Conservation (phyloP, 1,284 basidiomycete species). For the Stygiomarasmius scandens region DNA sequence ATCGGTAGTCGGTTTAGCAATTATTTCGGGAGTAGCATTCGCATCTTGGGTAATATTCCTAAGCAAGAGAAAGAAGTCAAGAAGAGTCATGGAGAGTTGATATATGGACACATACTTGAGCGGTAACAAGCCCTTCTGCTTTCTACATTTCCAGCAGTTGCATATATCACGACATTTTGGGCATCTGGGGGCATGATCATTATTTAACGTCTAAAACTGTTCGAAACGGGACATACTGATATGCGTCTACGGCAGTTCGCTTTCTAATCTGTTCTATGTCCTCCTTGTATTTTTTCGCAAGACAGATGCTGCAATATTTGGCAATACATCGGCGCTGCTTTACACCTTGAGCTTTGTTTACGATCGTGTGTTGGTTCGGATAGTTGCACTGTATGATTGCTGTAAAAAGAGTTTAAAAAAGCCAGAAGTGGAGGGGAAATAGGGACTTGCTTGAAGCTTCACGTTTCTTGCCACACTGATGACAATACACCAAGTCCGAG, state of each 20-base stretch:
- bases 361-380: constrained; percentile 17
- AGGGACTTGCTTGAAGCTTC: constrained; percentile 46
- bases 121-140: constrained; percentile 57
- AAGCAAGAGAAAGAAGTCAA: background rate
- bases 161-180: constrained; percentile 67
- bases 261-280: constrained; percentile 51
- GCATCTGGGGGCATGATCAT: constrained; percentile 48
- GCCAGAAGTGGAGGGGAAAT: constrained; percentile 1
- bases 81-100: background rate
- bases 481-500: constrained; percentile 49
- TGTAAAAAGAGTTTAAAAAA: constrained; percentile 23
- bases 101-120: constrained; percentile 42
- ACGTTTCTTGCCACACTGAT: constrained; percentile 69
- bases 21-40: background rate
- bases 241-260: background rate
- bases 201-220: too few species aligned
- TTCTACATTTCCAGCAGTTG: constrained; percentile 67
- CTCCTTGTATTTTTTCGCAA: constrained; percentile 66
- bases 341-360: constrained; percentile 22
- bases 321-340: constrained; percentile 49
- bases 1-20: background rate
- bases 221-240: background rate
- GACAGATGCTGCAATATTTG: constrained; percentile 66
- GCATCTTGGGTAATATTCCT: constrained; percentile 16
- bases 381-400: constrained; percentile 56